phyloP scores from a whole-genome alignment of 2,329 filamentous ascomycete species.

The Trichoderma afroharzianum region DNA sequence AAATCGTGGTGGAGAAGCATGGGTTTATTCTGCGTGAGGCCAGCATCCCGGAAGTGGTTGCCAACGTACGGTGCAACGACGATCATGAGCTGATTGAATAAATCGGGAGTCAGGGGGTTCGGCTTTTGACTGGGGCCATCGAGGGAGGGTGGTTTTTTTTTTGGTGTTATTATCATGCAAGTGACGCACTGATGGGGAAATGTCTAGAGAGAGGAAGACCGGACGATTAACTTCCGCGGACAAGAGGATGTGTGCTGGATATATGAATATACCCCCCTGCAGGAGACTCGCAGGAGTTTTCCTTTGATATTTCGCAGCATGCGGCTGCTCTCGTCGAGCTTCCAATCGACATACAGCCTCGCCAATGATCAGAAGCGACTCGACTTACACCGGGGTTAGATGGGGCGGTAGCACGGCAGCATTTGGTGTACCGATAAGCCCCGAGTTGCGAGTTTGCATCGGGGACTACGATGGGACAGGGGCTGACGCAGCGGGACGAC shows the following conservation, averaged over 20 bases:
- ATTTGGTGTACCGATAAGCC: neutral
- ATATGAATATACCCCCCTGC: neutral
- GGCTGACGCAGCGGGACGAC: neutral
- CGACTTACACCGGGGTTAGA: neutral
- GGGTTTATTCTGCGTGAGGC: constrained; percentile 28
- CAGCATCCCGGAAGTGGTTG: constrained; percentile 22
- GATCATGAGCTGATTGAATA: constrained; percentile 13
- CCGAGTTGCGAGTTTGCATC: neutral
- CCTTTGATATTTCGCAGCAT: neutral
- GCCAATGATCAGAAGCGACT: neutral
- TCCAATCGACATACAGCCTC: neutral
- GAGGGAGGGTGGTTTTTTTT: neutral
- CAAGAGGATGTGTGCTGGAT: neutral
- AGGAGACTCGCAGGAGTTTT: neutral
- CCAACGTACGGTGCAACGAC: constrained; percentile 19
- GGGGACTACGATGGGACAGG: neutral
- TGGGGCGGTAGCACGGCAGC: neutral
- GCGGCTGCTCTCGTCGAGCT: neutral
- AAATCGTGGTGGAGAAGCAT: constrained; percentile 25
- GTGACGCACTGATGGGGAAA: neutral
- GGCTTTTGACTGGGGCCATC: neutral
- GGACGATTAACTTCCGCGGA: neutral
- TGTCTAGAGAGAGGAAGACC: neutral
- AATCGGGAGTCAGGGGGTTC: neutral
- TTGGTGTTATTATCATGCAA: neutral